Evolutionary conservation across 176 grass and related monocot genomes (phyloP), one percentile per base, ranked within the genome.

Genomic region (Eragrostis nindensis): DNA sequence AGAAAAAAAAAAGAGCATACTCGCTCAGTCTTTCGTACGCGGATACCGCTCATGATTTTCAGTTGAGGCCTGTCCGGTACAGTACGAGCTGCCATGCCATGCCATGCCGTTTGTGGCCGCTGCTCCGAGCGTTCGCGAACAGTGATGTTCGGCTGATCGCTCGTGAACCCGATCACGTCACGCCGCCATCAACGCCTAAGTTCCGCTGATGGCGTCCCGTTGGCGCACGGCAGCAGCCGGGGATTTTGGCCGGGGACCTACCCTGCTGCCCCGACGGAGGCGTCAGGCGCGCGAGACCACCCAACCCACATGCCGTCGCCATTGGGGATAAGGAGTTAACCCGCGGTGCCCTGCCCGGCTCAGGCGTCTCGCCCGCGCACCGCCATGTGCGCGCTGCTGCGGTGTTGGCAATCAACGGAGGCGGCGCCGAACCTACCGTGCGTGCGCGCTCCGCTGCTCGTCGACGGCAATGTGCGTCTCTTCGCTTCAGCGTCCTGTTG

Each of bases 381-480:
- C 26, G 54, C 78, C 85, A 87, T 87, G 78, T 82, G 84, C 84
- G 42, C 38, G 70, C 63, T 30, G 40, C 70, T n/a, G n/a, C n/a
- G 26, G 11, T 6, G 9, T 27, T 9, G 4, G 4, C 3, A 59
- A 78, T 78, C 66, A 48, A 84, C 18, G 52, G 73, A 18, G 66
- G 57, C 21, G 83, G n/a, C n/a, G n/a, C 32, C 67, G 41, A 46
- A 45, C 73, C 79, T 77, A 65, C 30, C 72, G 1, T 44, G 78
- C 55, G 22, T 71, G 55, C 68, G 47, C 8, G 56, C 68, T n/a
- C n/a, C n/a, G n/a, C n/a, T n/a, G n/a, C n/a, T n/a, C n/a, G 26
- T 27, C 57, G 4, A 61, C 57, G 57, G n/a, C n/a, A 27, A 27
- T 27, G 57, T 61, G 57, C 6, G n/a, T n/a, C 57, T 13, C 22